A percentile compares a stretch with the other conserved stretches of the same genome.
Conservation (phyloP, 805 yeast species). For the Spathaspora girioi region DNA sequence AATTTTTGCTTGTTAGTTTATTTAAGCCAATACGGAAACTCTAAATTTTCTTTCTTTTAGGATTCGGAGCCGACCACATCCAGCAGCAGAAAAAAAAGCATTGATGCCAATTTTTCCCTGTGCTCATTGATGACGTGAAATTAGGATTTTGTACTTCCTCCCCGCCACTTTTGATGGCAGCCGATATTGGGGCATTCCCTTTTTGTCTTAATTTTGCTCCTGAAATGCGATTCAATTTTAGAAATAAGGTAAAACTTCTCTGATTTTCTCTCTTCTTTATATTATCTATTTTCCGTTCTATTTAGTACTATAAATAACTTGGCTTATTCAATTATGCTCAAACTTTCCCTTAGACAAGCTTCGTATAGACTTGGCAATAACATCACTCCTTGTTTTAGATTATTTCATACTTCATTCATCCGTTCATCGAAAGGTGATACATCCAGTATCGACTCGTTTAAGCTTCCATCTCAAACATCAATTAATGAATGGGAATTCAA, state of each 20-base stretch:
- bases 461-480: conserved; percentile 45
- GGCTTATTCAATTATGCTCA: conserved; percentile 1
- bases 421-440: conserved; percentile 48
- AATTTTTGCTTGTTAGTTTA: background rate
- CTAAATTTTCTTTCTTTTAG: background rate
- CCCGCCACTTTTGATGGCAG: background rate
- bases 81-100: background rate
- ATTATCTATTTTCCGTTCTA: background rate
- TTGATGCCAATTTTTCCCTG: too few species aligned
- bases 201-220: background rate
- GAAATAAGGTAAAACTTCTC: background rate
- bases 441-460: conserved; percentile 56
- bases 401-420: background rate
- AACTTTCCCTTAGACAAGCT: conserved; percentile 1
- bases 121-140: background rate
- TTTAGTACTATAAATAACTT: background rate
- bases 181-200: background rate
- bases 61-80: background rate
- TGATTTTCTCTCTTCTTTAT: background rate
- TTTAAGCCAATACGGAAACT: too few species aligned
- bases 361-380: background rate
- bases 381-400: background rate
- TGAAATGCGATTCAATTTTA: background rate
- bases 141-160: background rate
- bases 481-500: conserved; percentile 49